Evolutionary conservation across 176 grass and related monocot species (phyloP), one percentile per base, ranked within the genome.

Genomic region (Dendrocalamus sinicus): DNA sequence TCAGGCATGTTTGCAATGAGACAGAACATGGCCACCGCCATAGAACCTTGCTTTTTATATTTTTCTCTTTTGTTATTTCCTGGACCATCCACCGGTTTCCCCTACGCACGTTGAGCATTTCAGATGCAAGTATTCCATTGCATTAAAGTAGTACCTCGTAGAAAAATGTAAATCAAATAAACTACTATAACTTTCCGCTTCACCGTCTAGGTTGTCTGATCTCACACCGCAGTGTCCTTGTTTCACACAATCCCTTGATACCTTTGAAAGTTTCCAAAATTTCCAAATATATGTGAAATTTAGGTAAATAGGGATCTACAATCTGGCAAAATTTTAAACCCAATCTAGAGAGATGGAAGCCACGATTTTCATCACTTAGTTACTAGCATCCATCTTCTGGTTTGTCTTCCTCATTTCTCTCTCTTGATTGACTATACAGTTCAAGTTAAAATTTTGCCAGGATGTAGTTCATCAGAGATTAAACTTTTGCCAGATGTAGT

Each of bases 1-100:
- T 75, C 51, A 43, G 4, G 57, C 68, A 79, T 87, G 12, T 86
- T 64, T 87, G 37, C 37, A 58, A 39, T 37, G 75, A 81, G 6
- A 20, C 24, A 74, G 16, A 73, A 30, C 20, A 52, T 67, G 26
- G 30, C 3, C 19, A 22, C 32, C 9, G 9, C 48, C 14, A 67
- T 58, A 35, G 4, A 75, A 50, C 48, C 37, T 52, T n/a, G 40
- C 16, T 75, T 81, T 30, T 41, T 84, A 40, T 50, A 24, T 14
- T 40, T 39, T 67, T 58, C 8, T 54, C 1, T 48, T 77, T 75
- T 68, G n/a, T 3, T 17, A 65, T 75, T 48, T 51, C 10, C 64
- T 84, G 59, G 7, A 84, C 4, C 19, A 58, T 67, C 46, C 53
- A 46, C 59, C 8, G 53, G n/a, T 50, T 45, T 79, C 45, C 71